Evolutionary conservation across 192 early-diverging fungal genomes (phyloP), one percentile per base, ranked within the genome.

Genomic region (Backusella psychrophila): DNA sequence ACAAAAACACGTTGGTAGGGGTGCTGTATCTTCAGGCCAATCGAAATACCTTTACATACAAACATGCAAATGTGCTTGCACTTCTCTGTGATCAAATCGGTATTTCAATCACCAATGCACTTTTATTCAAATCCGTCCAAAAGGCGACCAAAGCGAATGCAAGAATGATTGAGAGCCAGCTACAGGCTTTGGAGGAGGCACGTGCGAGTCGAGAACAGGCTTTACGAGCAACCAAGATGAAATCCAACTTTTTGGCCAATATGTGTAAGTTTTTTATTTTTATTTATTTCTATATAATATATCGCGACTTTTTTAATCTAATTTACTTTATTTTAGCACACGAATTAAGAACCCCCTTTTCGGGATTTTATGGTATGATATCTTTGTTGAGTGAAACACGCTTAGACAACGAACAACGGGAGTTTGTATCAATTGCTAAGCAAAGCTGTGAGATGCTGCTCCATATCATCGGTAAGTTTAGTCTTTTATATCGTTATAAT

Each of bases 381-480:
- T 86, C 85, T 15, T 49, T 86, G 17, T 71, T 86, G 9, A 80
- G 79, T 39, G 85, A 86, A 35, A 84, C 85, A 4, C 75, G 72
- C 9, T 70, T 87, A 17, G 82, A 84, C 14, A 56, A 78, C n/a
- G 85, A 87, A 52, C 85, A 87, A 17, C 80, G 81, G 41, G 85
- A 87, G 29, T 83, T 87, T 78, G 85, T 87, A 17, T 77, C 80
- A n/a, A 85, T 83, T 74, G 83, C 85, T 15, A 82, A 87, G 36
- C 81, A 84, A 8, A 85, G 84, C n/a, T 84, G 83, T 72, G 84
- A 87, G 68, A 85, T 85, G 85, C 29, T 87, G 36, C 78, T 87
- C 19, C 78, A 82, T 12, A 87, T 87, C 36, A 84, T 87, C 72
- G 84, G 75, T 77, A 77, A 49, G 41, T 11, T 29, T 63, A 29